Evolutionary conservation across 352 stramenopile genomes (phyloP).

Genomic region (Globisporangium orthogonon): DNA sequence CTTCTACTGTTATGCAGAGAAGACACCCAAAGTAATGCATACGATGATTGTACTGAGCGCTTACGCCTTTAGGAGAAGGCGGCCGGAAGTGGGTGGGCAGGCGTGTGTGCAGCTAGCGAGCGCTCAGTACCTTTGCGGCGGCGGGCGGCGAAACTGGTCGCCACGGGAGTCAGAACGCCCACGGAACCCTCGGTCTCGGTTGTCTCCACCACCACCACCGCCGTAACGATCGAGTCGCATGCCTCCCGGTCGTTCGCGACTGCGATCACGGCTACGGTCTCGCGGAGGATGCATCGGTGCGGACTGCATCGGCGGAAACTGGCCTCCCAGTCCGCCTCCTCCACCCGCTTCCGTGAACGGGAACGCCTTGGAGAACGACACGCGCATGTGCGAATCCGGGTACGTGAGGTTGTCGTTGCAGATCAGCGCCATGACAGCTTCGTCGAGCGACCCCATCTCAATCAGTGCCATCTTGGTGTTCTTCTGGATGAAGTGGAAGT

Average conservation of each 20-base stretch:
- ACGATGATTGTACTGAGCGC: not conserved
- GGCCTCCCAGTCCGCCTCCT: slow-evolving; percentile 6
- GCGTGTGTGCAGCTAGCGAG: not conserved
- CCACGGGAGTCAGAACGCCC: not conserved
- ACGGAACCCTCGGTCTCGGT: slow-evolving; percentile 14
- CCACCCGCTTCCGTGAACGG: slow-evolving; percentile 17
- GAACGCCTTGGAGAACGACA: slow-evolving; percentile 76
- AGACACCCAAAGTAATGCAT: not conserved
- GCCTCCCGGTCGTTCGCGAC: slow-evolving; percentile 23
- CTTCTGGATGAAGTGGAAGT: slow-evolving; percentile 70
- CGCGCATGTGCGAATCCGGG: slow-evolving; percentile 67
- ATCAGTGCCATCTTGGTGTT: slow-evolving; percentile 73
- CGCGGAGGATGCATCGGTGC: slow-evolving; percentile 20
- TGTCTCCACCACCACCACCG: slow-evolving; percentile 7
- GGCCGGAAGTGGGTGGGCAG: not conserved
- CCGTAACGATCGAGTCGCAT: slow-evolving; percentile 1
- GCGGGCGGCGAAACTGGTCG: slow-evolving; percentile 17
- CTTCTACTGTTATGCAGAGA: no score
- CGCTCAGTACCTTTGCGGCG: slow-evolving; percentile 17
- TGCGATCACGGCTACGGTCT: slow-evolving; percentile 45
- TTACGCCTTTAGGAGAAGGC: not conserved
- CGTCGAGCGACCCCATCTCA: slow-evolving; percentile 70
- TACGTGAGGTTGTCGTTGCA: slow-evolving; percentile 64
- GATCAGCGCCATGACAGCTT: slow-evolving; percentile 68
- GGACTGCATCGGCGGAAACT: slow-evolving; percentile 15